Conservation (phyloP, 1,284 basidiomycete species). For the Cutaneotrichosporon cutaneum region DNA sequence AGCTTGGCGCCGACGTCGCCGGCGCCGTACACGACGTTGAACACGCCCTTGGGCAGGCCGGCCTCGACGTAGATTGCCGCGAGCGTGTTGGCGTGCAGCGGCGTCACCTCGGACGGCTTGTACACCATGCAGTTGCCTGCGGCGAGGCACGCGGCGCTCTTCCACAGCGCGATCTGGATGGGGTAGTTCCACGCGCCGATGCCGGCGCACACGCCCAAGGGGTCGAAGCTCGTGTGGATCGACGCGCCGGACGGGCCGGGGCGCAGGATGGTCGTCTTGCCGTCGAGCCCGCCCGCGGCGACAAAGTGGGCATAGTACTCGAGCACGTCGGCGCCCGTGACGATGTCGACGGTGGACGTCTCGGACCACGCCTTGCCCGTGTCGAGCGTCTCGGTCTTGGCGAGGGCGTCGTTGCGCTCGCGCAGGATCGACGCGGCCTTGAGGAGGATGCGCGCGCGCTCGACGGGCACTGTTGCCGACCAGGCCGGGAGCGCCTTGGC, state of each 20-base stretch:
- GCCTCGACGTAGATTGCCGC: conserved; percentile 22
- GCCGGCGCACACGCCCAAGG: conserved; percentile 28
- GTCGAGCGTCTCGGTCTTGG: conserved; percentile 23
- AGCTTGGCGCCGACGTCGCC: conserved; percentile 21
- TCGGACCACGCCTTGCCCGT: conserved; percentile 26
- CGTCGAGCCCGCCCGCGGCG: conserved; percentile 23
- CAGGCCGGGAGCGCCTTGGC: conserved; percentile 16
- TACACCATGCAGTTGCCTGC: conserved; percentile 27
- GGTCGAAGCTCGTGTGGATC: conserved; percentile 24
- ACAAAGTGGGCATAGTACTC: conserved; percentile 26
- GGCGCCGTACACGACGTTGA: conserved; percentile 26
- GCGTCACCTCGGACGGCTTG: conserved; percentile 26
- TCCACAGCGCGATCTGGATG: conserved; percentile 26
- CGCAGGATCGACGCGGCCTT: conserved; percentile 19
- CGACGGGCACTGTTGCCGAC: conserved; percentile 13
- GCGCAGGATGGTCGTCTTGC: conserved; percentile 21
- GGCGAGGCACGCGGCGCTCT: conserved; percentile 22
- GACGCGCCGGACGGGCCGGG: conserved; percentile 7
- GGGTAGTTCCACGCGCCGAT: conserved; percentile 34
- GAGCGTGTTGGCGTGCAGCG: conserved; percentile 22
- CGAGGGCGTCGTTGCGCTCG: conserved; percentile 24
- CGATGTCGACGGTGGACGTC: conserved; percentile 22
- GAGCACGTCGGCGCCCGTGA: conserved; percentile 22
- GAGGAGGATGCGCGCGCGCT: conserved; percentile 20
- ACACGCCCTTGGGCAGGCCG: conserved; percentile 20